These are phyloP conservation scores for Monilinia laxa DNA, from an alignment of 2,329 filamentous ascomycete species.

Conservation along the genomic window DNA sequence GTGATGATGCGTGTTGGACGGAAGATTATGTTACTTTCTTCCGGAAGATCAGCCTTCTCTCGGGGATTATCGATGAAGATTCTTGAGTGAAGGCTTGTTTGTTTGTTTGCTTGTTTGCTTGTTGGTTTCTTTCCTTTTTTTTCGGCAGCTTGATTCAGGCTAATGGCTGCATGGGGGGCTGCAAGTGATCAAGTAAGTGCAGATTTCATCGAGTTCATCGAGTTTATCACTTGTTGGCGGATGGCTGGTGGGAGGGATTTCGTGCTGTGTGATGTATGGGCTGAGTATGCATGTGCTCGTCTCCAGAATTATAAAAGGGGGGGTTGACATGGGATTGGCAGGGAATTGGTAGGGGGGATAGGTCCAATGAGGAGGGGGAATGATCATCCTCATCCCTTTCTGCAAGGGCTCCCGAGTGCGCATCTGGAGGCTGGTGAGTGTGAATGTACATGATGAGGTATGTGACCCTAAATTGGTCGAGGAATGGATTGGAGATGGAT, in stretches of 20 bases:
- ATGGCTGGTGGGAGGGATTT: conserved; percentile 1
- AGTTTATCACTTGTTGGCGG: not conserved
- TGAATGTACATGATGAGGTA: not conserved
- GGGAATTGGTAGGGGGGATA: not conserved
- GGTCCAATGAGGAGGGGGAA: conserved; percentile 4
- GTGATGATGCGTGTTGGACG: not conserved
- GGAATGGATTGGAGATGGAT: not conserved
- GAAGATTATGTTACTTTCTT: conserved; percentile 12
- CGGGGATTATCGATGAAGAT: too few relatives aligned
- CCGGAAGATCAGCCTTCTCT: conserved; percentile 6
- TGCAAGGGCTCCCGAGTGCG: conserved; percentile 30
- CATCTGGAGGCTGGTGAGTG: conserved; percentile 3
- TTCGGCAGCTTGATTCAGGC: too few relatives aligned
- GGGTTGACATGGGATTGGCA: conserved; percentile 4
- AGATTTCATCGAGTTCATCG: conserved; percentile 11
- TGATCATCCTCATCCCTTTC: conserved; percentile 3
- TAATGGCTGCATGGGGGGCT: not conserved
- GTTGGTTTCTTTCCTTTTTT: too few relatives aligned
- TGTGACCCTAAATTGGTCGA: not conserved
- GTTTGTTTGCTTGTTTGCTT: too few relatives aligned
- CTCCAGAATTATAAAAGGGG: conserved; percentile 26
- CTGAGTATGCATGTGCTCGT: conserved; percentile 25
- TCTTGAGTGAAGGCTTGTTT: too few relatives aligned
- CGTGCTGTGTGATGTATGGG: not conserved
- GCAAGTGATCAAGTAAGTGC: conserved; percentile 20